A percentile compares a stretch with the other conserved stretches of the same genome.
phyloP scores from a whole-genome alignment of 1,284 basidiomycete species.

The Cutaneotrichosporon sp. region DNA sequence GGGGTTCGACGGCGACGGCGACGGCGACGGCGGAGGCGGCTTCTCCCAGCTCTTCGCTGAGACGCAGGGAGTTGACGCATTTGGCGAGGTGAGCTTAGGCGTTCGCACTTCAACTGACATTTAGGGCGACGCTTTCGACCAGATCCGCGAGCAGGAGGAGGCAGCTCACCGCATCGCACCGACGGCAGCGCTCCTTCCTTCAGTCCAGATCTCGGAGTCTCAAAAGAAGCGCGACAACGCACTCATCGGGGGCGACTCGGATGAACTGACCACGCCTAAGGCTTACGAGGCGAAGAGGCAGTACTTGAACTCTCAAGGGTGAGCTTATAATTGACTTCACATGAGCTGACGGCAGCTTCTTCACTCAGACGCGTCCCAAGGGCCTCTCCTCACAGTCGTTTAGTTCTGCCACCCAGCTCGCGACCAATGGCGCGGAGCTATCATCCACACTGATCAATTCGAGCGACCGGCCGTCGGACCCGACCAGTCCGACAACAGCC shows the following conservation, averaged over 20 bases:
- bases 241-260: slow-evolving; percentile 41
- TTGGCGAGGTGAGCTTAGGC: background rate
- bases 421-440: background rate
- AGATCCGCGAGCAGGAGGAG: slow-evolving; percentile 29
- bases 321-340: slow-evolving; percentile 11
- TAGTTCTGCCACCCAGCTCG: background rate
- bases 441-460: slow-evolving; percentile 9
- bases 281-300: slow-evolving; percentile 21
- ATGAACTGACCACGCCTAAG: slow-evolving; percentile 18
- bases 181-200: slow-evolving; percentile 34
- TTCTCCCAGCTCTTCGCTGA: slow-evolving; percentile 49
- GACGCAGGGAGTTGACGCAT: slow-evolving; percentile 30
- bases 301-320: slow-evolving; percentile 48
- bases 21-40: slow-evolving; percentile 25
- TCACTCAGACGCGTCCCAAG: slow-evolving; percentile 46
- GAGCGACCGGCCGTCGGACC: background rate
- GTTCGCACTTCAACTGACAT: background rate
- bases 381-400: background rate
- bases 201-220: slow-evolving; percentile 40
- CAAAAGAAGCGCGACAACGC: slow-evolving; percentile 46
- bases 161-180: slow-evolving; percentile 27
- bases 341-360: slow-evolving; percentile 31
- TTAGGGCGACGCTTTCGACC: slow-evolving; percentile 36
- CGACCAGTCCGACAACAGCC: background rate
- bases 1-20: slow-evolving; percentile 31